phyloP scores from a whole-genome alignment of 2,329 filamentous ascomycete genomes.

The Venturia pyrina region DNA sequence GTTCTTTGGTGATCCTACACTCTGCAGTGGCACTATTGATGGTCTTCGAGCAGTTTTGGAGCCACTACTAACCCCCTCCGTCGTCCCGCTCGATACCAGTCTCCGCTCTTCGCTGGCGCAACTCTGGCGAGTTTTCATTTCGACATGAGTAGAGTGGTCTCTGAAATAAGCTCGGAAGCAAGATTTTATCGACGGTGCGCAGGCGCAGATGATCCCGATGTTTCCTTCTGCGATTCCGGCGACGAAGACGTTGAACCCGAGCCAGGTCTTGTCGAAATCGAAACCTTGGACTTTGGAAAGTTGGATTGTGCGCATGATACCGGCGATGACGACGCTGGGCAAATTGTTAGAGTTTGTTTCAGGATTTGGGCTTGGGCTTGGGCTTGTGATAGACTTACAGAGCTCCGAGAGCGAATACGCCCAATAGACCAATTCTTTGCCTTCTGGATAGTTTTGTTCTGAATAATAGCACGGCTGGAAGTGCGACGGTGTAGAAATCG shows the following conservation, averaged over 20 bases:
- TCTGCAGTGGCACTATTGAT: neutral
- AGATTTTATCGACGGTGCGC: conserved; percentile 12
- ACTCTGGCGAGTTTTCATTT: neutral
- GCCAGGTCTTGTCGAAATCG: conserved; percentile 7
- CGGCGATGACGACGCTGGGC: conserved; percentile 22
- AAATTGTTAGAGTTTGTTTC: conserved; percentile 5
- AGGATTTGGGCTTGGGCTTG: neutral
- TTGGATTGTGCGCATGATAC: conserved; percentile 23
- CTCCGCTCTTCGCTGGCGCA: neutral
- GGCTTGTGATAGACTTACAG: conserved; percentile 14
- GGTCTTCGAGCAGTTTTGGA: neutral
- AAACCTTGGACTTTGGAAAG: conserved; percentile 12
- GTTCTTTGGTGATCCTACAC: neutral
- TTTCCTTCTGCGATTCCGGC: conserved; percentile 11
- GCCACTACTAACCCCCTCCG: neutral
- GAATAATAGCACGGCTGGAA: conserved; percentile 17
- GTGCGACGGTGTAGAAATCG: conserved; percentile 17
- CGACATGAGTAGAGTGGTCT: neutral
- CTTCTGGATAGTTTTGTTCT: conserved; percentile 16
- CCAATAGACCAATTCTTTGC: conserved; percentile 16
- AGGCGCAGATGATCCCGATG: conserved; percentile 13
- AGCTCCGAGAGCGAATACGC: conserved; percentile 14
- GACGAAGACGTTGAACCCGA: conserved; percentile 6
- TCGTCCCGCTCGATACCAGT: neutral
- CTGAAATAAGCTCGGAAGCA: conserved; percentile 1